Evolutionary conservation across 1,284 basidiomycete genomes (phyloP).

Genomic region (Malassezia vespertilionis): DNA sequence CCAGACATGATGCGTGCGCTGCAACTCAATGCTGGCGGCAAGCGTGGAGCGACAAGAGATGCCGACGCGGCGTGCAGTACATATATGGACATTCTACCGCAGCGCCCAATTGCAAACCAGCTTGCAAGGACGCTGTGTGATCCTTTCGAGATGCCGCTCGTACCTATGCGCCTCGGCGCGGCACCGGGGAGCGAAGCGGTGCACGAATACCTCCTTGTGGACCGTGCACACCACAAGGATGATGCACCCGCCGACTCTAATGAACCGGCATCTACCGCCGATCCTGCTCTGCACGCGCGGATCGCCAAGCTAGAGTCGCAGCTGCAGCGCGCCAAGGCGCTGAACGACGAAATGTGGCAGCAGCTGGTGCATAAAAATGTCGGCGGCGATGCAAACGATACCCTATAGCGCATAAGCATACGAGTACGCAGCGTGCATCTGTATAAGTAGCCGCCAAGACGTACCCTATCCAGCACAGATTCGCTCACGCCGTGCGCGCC

Average conservation of each 20-base stretch:
- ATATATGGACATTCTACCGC: conserved; percentile 7
- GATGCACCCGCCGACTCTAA: neutral
- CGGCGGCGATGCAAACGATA: conserved; percentile 6
- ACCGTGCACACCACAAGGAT: neutral
- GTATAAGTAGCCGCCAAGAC: neutral
- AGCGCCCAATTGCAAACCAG: conserved; percentile 3
- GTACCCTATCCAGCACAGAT: neutral
- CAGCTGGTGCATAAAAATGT: conserved; percentile 16
- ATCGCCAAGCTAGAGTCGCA: conserved; percentile 23
- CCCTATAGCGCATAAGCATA: conserved; percentile 4
- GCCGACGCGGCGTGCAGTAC: conserved; percentile 3
- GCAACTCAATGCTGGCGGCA: conserved; percentile 12
- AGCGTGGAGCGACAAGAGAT: conserved; percentile 2
- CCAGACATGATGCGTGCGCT: conserved; percentile 21
- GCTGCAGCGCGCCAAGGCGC: conserved; percentile 28
- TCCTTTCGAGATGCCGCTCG: neutral
- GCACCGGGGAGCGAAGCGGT: neutral
- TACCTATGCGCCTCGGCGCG: conserved; percentile 6
- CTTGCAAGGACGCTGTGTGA: conserved; percentile 6
- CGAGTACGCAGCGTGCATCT: conserved; percentile 4
- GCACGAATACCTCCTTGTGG: neutral
- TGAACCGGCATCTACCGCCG: neutral
- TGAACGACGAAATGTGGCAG: conserved; percentile 39
- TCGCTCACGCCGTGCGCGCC: neutral
- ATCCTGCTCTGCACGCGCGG: conserved; percentile 12